phyloP scores from a whole-genome alignment of 2,329 filamentous ascomycete species.

The Fonsecaea erecta region DNA sequence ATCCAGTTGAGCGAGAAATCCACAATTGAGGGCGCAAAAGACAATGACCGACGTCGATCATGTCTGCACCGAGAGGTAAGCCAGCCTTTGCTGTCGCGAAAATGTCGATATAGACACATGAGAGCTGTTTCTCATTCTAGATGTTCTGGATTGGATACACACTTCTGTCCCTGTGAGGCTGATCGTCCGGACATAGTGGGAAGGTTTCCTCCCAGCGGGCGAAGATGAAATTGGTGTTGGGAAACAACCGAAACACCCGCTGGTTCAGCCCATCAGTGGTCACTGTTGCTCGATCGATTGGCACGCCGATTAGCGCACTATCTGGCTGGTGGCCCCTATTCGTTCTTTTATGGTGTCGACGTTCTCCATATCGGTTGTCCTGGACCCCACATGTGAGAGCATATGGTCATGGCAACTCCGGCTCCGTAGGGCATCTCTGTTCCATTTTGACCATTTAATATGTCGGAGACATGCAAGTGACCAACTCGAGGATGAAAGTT shows the following conservation, averaged over 20 bases:
- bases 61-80: background rate
- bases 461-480: no score
- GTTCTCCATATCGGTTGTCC: background rate
- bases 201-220: background rate
- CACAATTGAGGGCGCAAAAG: constrained; percentile 4
- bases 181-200: background rate
- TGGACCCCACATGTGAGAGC: background rate
- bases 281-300: constrained; percentile 13
- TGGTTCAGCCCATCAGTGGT: constrained; percentile 10
- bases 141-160: background rate
- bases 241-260: constrained; percentile 5
- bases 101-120: constrained; percentile 12
- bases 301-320: constrained; percentile 10
- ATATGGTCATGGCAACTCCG: background rate
- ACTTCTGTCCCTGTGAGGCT: background rate
- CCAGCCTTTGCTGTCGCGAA: constrained; percentile 4
- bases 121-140: constrained; percentile 8
- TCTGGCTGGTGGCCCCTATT: no score
- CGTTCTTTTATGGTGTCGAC: no score
- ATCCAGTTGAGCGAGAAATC: constrained; percentile 7
- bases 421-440: background rate
- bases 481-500: no score
- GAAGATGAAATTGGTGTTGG: constrained; percentile 17
- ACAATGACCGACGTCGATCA: background rate
- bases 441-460: no score